Percentiles rank a stretch among this genome's conserved stretches.
Evolutionary conservation across 108 stramenopile genomes (phyloP).

Genomic region (Cylindrotheca closterium): DNA sequence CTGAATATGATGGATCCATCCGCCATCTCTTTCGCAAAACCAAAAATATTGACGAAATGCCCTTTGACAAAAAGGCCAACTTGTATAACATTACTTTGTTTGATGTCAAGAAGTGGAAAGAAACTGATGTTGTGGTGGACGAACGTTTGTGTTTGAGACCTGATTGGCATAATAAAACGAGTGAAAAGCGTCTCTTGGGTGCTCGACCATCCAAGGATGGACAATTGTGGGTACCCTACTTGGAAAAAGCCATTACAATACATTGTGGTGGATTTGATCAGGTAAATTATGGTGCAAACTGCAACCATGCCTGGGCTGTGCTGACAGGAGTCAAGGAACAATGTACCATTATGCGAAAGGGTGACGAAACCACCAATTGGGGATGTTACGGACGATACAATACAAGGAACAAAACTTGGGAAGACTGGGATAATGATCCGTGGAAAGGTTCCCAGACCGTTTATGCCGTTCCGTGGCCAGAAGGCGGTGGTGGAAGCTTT

Average conservation of each 20-base stretch:
- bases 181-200: conserved; percentile 2
- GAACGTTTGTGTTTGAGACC: conserved; percentile 5
- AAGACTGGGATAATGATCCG: conserved; percentile 7
- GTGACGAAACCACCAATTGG: neutral
- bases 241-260: conserved; percentile 24
- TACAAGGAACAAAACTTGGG: conserved; percentile 11
- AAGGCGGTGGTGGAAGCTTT: conserved; percentile 11
- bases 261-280: conserved; percentile 21
- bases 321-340: conserved; percentile 22
- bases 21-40: conserved; percentile 21
- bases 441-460: neutral
- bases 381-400: conserved; percentile 16
- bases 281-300: conserved; percentile 7
- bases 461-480: conserved; percentile 19
- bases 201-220: conserved; percentile 25
- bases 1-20: conserved; percentile 25
- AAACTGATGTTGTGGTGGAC: conserved; percentile 22
- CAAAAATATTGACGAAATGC: conserved; percentile 11
- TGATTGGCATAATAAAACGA: neutral
- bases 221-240: conserved; percentile 20
- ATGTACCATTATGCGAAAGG: conserved; percentile 9
- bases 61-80: conserved; percentile 6
- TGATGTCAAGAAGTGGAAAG: conserved; percentile 20
- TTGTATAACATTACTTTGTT: conserved; percentile 18
- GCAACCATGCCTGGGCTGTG: conserved; percentile 19